Evolutionary conservation across 371 early-diverging fungal species (phyloP).

Genomic region (Rhizomucor pusillus): DNA sequence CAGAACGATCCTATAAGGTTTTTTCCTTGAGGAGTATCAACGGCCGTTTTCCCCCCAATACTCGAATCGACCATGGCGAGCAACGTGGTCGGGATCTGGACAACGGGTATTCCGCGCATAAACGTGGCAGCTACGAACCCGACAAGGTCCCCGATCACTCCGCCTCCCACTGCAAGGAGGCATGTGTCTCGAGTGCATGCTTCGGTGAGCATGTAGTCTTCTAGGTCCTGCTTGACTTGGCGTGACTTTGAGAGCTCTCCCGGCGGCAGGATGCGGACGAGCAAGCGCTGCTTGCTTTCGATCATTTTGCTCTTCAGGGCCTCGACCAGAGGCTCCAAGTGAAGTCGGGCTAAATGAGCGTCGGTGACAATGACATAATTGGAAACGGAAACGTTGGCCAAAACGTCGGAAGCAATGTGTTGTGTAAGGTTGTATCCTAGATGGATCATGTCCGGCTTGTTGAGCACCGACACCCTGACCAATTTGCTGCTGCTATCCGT

Average conservation of each 20-base stretch:
- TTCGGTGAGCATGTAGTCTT: constrained; percentile 81
- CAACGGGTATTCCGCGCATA: constrained; percentile 90
- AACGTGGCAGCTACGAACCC: constrained; percentile 95
- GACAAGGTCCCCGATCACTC: constrained; percentile 92
- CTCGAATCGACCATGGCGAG: constrained; percentile 96
- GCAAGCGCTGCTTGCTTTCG: constrained; percentile 44
- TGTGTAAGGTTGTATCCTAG: constrained; percentile 75
- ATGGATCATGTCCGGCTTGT: constrained; percentile 23
- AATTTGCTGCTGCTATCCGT: background rate
- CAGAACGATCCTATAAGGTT: constrained; percentile 96
- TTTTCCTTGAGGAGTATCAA: constrained; percentile 91
- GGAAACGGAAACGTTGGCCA: constrained; percentile 58
- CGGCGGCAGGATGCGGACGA: constrained; percentile 73
- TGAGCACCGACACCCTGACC: constrained; percentile 20
- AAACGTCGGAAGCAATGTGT: constrained; percentile 66
- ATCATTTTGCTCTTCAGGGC: constrained; percentile 8
- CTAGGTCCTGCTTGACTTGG: constrained; percentile 72
- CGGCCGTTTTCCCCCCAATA: constrained; percentile 94
- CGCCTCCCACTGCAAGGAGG: constrained; percentile 91
- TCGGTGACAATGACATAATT: constrained; percentile 87
- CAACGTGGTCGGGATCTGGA: constrained; percentile 94
- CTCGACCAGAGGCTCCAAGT: constrained; percentile 22
- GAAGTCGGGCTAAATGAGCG: constrained; percentile 69
- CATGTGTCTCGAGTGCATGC: constrained; percentile 89
- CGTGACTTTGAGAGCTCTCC: constrained; percentile 88